A percentile compares a stretch with the other conserved stretches of the same genome.
phyloP scores from a whole-genome alignment of 768 basidiomycete species.

The Asterophora parasitica region DNA sequence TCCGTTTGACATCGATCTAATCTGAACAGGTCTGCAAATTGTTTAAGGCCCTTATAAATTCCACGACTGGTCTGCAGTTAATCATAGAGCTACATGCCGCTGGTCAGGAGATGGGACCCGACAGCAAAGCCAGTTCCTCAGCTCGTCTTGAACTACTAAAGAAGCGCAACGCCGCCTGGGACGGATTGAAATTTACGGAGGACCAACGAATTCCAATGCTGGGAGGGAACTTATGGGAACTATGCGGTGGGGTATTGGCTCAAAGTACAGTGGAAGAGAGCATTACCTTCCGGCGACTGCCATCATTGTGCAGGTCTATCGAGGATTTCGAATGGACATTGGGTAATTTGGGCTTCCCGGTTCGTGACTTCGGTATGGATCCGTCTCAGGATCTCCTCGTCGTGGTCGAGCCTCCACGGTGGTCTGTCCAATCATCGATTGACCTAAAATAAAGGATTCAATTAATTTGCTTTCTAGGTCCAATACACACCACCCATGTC shows the following conservation, averaged over 20 bases:
- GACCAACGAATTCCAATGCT: slow-evolving; percentile 33
- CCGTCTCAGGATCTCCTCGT: slow-evolving; percentile 63
- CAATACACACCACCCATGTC: slow-evolving; percentile 18
- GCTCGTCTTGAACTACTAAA: slow-evolving; percentile 36
- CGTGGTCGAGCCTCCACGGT: slow-evolving; percentile 35
- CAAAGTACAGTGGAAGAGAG: slow-evolving; percentile 28
- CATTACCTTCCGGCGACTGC: slow-evolving; percentile 43
- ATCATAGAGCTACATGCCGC: slow-evolving; percentile 40
- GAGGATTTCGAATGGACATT: slow-evolving; percentile 41
- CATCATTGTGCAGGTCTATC: slow-evolving; percentile 45
- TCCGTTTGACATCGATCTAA: not conserved
- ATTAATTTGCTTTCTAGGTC: slow-evolving; percentile 1
- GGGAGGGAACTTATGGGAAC: slow-evolving; percentile 47
- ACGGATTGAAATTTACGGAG: slow-evolving; percentile 30
- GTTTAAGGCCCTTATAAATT: slow-evolving; percentile 23
- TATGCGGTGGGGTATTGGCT: slow-evolving; percentile 53
- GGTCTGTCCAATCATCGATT: slow-evolving; percentile 22
- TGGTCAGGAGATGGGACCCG: slow-evolving; percentile 37
- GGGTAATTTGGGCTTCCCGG: slow-evolving; percentile 25
- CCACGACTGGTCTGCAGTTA: slow-evolving; percentile 33
- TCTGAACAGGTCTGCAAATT: slow-evolving; percentile 27
- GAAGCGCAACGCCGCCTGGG: slow-evolving; percentile 36
- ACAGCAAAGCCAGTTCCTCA: slow-evolving; percentile 20
- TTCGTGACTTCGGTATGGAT: slow-evolving; percentile 64
- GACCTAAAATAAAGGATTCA: not conserved